Conservation (phyloP, 2,329 filamentous ascomycete genomes). For the Fusarium graminum region DNA sequence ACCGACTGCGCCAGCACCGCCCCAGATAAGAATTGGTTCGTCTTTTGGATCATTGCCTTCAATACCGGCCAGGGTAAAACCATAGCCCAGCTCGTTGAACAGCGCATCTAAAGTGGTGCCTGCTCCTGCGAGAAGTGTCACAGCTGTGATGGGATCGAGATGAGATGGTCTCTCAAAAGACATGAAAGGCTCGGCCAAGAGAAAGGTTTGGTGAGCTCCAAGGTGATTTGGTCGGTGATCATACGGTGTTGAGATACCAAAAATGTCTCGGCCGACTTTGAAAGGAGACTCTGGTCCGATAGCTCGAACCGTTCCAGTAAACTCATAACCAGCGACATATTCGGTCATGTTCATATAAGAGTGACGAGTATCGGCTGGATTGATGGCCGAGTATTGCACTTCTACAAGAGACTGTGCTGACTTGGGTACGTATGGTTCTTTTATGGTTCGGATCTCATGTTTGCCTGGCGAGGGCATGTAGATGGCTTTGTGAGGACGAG, state of each 20-base stretch:
- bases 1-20: slow-evolving; percentile 10
- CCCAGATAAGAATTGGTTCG: slow-evolving; percentile 20
- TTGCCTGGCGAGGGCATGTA: background rate
- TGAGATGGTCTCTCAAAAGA: slow-evolving; percentile 6
- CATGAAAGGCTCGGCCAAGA: slow-evolving; percentile 23
- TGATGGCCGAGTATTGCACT: slow-evolving; percentile 37
- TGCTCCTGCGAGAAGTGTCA: background rate
- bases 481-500: slow-evolving; percentile 17
- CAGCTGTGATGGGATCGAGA: slow-evolving; percentile 13
- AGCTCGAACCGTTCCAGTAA: slow-evolving; percentile 6
- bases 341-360: slow-evolving; percentile 18
- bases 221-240: slow-evolving; percentile 19
- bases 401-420: slow-evolving; percentile 20
- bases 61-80: slow-evolving; percentile 2
- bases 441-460: background rate
- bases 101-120: slow-evolving; percentile 8
- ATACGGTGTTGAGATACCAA: slow-evolving; percentile 19
- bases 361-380: slow-evolving; percentile 32
- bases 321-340: slow-evolving; percentile 29
- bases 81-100: background rate
- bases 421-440: slow-evolving; percentile 3
- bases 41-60: background rate
- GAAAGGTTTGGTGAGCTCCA: slow-evolving; percentile 29
- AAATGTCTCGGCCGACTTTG: slow-evolving; percentile 14
- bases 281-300: slow-evolving; percentile 15